Base-by-base conservation (phyloP, 2,329 filamentous ascomycete genomes). In the Colletotrichum lupini region DNA sequence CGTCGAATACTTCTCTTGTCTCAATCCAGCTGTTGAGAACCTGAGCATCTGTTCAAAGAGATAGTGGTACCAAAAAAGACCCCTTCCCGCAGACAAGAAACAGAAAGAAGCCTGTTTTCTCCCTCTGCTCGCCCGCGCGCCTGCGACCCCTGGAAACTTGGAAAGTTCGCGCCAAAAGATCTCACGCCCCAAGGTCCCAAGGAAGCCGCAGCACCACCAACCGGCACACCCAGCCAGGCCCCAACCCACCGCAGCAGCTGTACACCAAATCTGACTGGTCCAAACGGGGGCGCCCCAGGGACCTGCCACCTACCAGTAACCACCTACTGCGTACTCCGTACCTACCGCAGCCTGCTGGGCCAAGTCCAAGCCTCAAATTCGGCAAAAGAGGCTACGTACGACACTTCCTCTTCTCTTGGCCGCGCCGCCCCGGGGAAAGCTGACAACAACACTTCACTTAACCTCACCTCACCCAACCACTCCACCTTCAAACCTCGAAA, bases 341-440 rank as follows among this genome's bases (percentile, higher is more conserved):
- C 32, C 32, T 32, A 11, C 32, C 32, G 11, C 32, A 35, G 60
- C 19, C 63, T 19, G 55, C 69, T 46, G 59, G 59, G 59, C 26
- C 59, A 73, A 35, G 68, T 71, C 71, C 72, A 67, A 74, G 72
- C 72, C 68, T 74, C 72, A 46, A 72, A 63, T 58, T 72, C 68
- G 72, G 68, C 55, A 67, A 49, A 74, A 74, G 63, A 74, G 72
- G 72, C 72, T 74, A 74, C 68, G 72, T 74, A 74, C 72, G 72
- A 74, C 72, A 59, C 49, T 49, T 49, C 42, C 56, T 62, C 30
- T 61, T 62, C 30, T 61, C 53, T 74, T 59, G 67, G 62, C 55
- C 55, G 26, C 52, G 53, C 56, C 49, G 64, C 69, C 70, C 66
- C 66, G 57, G 58, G 42, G 42, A 49, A 56, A 73, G 67, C 67